Base-by-base conservation (phyloP, 1,284 basidiomycete species). In the Dichomitus squalens region DNA sequence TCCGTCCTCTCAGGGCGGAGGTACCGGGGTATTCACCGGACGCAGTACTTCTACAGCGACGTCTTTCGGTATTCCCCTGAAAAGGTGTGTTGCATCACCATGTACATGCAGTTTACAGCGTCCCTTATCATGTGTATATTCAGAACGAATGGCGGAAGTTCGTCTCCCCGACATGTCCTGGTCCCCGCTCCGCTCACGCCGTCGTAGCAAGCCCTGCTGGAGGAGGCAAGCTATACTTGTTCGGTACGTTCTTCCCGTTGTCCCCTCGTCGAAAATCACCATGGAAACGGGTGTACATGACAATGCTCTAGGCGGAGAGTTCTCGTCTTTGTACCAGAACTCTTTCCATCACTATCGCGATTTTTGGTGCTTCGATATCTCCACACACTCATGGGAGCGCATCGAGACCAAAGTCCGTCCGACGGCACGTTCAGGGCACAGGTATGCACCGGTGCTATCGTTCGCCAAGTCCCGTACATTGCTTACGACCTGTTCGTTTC, bases 261-360 rank as follows among this genome's bases (percentile, higher is more conserved):
- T 14, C 16, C 4, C 21, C 18, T 11, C 11, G 23, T 2, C 8
- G 31, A 31, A 20, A 14, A 31, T 8, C n/a, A n/a, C n/a, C n/a
- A n/a, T n/a, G n/a, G n/a, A n/a, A n/a, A n/a, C n/a, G n/a, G n/a
- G n/a, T 14, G 41, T 2, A n/a, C 20, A 0, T 38, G 7, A n/a
- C 14, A 20, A 39, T 3, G 7, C 18, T 3, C 33, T 52, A 88
- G 88, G 90, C 21, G 92, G 93, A 11, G 92, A 95, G 72, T 95
- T 92, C 65, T 94, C 93, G 0, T 92, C 90, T 0, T 74, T 93
- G 4, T 84, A 92, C 59, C 94, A 96, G 72, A 95, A 88, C 29
- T 87, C 86, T 0, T 96, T 96, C 72, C 92, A 96, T 64, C 94
- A 96, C 68, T 97, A 95, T 69, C 85, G 92, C 40, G 93, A 96